These are phyloP conservation scores for Colletotrichum paranaense DNA, from an alignment of 2,329 filamentous ascomycete genomes.

Conservation along the genomic window DNA sequence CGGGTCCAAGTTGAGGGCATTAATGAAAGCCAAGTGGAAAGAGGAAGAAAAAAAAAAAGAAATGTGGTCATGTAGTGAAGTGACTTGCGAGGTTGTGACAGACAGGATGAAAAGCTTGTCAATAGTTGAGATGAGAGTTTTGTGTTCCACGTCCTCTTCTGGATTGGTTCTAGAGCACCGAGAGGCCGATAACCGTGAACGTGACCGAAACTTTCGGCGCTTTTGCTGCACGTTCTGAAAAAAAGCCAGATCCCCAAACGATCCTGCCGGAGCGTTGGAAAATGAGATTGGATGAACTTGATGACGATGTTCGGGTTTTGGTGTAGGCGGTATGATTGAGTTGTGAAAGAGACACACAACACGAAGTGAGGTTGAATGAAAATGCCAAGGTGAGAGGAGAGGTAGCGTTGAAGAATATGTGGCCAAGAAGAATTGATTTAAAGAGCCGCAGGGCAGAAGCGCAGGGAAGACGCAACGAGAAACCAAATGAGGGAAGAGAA, in stretches of 20 bases:
- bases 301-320: background rate
- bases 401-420: background rate
- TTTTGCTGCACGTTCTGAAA: slow-evolving; percentile 32
- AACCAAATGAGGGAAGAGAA: slow-evolving; percentile 20
- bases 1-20: background rate
- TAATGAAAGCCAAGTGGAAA: background rate
- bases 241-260: slow-evolving; percentile 7
- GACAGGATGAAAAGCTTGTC: slow-evolving; percentile 24
- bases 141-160: slow-evolving; percentile 1
- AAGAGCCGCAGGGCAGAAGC: slow-evolving; percentile 6
- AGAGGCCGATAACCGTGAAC: background rate
- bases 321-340: background rate
- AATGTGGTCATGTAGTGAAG: slow-evolving; percentile 28
- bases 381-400: slow-evolving; percentile 4
- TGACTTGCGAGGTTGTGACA: background rate
- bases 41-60: background rate
- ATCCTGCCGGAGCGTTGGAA: slow-evolving; percentile 5
- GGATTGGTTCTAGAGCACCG: slow-evolving; percentile 2
- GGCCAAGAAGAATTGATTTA: background rate
- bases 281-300: slow-evolving; percentile 8
- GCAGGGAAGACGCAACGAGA: background rate
- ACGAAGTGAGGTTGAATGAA: background rate
- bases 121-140: slow-evolving; percentile 22
- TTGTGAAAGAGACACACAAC: background rate
- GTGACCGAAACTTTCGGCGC: slow-evolving; percentile 13